phyloP scores from a whole-genome alignment of 495 filamentous ascomycete genomes.

The Hypoxylon subgilvum region DNA sequence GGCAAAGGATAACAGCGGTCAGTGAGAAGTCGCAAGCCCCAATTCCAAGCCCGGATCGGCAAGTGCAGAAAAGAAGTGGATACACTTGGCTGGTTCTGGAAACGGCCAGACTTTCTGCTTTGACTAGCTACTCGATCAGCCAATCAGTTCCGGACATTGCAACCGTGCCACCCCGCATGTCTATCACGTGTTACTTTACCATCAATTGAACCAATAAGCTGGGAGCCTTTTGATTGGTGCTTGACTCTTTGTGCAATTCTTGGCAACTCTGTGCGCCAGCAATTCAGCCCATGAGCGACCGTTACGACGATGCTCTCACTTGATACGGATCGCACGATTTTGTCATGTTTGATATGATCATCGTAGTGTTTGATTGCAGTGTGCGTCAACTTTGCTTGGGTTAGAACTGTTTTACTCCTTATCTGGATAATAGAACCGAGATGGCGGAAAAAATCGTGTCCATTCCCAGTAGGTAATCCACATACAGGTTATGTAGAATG shows the following conservation, averaged over 20 bases:
- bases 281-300: constrained; percentile 7
- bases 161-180: constrained; percentile 28
- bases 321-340: constrained; percentile 6
- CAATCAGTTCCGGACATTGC: neutral
- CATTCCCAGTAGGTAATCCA: too few relatives aligned
- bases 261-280: constrained; percentile 17
- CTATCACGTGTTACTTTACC: constrained; percentile 28
- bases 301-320: neutral
- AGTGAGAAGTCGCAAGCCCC: constrained; percentile 11
- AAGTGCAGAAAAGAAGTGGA: constrained; percentile 11
- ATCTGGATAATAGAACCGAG: constrained; percentile 10
- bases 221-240: constrained; percentile 28
- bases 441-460: neutral
- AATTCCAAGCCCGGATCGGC: too few relatives aligned
- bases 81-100: constrained; percentile 24
- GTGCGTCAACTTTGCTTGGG: neutral
- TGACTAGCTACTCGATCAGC: constrained; percentile 14
- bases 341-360: constrained; percentile 4
- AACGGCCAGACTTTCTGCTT: constrained; percentile 21
- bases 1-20: constrained; percentile 14
- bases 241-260: constrained; percentile 11
- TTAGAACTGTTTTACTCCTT: neutral
- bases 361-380: neutral
- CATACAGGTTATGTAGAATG: too few relatives aligned
- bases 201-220: constrained; percentile 34